A percentile compares a stretch with the other conserved stretches of the same genome.
phyloP scores from a whole-genome alignment of 2,329 filamentous ascomycete genomes.

The Colletotrichum sp. region DNA sequence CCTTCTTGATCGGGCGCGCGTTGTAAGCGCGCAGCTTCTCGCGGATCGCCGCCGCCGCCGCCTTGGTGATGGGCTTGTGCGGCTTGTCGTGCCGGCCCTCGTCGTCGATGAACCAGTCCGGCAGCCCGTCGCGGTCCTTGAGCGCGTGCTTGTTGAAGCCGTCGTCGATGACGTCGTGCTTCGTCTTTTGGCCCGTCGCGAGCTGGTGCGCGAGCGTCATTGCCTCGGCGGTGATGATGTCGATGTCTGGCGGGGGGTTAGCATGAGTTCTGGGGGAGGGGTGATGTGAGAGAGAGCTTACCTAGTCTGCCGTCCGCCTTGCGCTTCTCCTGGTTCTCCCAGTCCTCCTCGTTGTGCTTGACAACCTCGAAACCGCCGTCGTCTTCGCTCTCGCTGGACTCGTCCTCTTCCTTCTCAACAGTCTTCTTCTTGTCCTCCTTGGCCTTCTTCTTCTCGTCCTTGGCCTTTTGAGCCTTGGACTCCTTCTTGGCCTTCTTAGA shows the following conservation, averaged over 20 bases:
- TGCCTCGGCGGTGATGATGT: conserved; percentile 98
- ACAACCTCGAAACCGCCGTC: conserved; percentile 67
- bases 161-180: conserved; percentile 83
- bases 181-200: conserved; percentile 82
- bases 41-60: conserved; percentile 88
- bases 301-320: conserved; percentile 67
- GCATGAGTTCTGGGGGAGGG: not conserved
- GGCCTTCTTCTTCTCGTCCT: conserved; percentile 27
- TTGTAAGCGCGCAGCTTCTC: conserved; percentile 93
- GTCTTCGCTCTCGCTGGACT: conserved; percentile 37
- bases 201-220: conserved; percentile 97
- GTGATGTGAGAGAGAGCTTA: conserved; percentile 35
- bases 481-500: conserved; percentile 27
- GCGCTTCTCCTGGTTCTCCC: conserved; percentile 70
- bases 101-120: conserved; percentile 98
- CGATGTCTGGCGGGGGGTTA: conserved; percentile 69
- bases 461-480: conserved; percentile 30
- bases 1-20: conserved; percentile 98
- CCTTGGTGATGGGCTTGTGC: conserved; percentile 89
- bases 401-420: conserved; percentile 27
- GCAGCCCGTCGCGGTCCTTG: conserved; percentile 88
- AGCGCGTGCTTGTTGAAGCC: conserved; percentile 93
- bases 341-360: conserved; percentile 60
- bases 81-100: conserved; percentile 82
- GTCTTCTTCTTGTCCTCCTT: conserved; percentile 45